Percentiles rank a stretch among this genome's conserved stretches.
phyloP scores from a whole-genome alignment of 1,139 yeast genomes.

The Debaryomyces subglobosus region DNA sequence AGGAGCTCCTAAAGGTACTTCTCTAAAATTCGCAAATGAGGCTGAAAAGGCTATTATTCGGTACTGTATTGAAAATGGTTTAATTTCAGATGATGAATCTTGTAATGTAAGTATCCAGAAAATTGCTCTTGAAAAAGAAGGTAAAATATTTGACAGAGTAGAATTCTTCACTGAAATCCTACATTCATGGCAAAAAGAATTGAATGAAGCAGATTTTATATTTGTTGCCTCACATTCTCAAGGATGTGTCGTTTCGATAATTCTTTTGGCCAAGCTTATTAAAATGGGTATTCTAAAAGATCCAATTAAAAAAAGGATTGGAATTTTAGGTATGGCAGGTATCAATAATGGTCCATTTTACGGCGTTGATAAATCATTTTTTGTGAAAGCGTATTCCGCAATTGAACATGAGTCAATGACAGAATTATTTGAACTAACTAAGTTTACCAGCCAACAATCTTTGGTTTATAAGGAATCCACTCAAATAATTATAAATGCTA shows the following conservation, averaged over 20 bases:
- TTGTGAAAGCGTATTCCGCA: conserved; percentile 86
- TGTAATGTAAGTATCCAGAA: conserved; percentile 70
- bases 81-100: conserved; percentile 40
- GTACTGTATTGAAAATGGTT: conserved; percentile 66
- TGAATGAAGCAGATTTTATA: conserved; percentile 78
- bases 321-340: conserved; percentile 93
- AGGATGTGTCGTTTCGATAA: conserved; percentile 90
- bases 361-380: conserved; percentile 81
- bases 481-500: conserved; percentile 63
- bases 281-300: conserved; percentile 65
- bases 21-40: conserved; percentile 81
- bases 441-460: conserved; percentile 71
- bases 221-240: conserved; percentile 94
- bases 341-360: conserved; percentile 91
- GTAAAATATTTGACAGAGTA: conserved; percentile 84
- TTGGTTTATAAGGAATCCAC: conserved; percentile 70
- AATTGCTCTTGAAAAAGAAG: conserved; percentile 92
- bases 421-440: conserved; percentile 87
- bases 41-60: conserved; percentile 76
- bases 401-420: conserved; percentile 84
- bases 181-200: conserved; percentile 68
- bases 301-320: conserved; percentile 55
- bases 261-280: conserved; percentile 71
- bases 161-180: conserved; percentile 75
- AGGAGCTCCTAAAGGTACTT: conserved; percentile 94